Evolutionary conservation across 202 grass and related monocot species (phyloP).

Genomic region (Dendrocalamus latiflorus): DNA sequence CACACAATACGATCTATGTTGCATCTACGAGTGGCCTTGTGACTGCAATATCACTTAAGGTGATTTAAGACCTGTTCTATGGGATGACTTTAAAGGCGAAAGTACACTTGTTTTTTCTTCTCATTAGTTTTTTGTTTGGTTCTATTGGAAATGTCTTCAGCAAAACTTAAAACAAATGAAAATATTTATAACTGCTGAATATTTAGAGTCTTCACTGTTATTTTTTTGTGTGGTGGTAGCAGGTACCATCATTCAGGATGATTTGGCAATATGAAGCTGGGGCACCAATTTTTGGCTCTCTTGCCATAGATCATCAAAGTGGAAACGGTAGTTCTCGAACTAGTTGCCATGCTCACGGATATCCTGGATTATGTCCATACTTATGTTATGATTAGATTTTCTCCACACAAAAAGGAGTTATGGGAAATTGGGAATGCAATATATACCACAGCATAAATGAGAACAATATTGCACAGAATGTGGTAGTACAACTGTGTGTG

Average conservation of each 20-base stretch:
- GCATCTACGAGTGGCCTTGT: slow-evolving; percentile 83
- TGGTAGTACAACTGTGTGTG: background rate
- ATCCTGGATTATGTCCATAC: background rate
- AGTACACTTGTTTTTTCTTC: background rate
- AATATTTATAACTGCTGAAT: background rate
- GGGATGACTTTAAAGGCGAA: background rate
- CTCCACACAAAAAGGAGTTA: background rate
- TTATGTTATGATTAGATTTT: background rate
- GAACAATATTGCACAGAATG: background rate
- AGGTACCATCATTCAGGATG: slow-evolving; percentile 53
- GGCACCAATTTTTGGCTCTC: slow-evolving; percentile 76
- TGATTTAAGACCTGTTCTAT: slow-evolving; percentile 22
- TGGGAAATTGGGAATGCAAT: background rate
- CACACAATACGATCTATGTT: slow-evolving; percentile 56
- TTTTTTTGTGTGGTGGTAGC: slow-evolving; percentile 22
- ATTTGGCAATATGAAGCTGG: slow-evolving; percentile 63
- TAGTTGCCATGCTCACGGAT: background rate
- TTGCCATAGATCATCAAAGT: slow-evolving; percentile 52
- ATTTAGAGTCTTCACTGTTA: slow-evolving; percentile 13
- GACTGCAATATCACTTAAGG: slow-evolving; percentile 69
- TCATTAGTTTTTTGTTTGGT: background rate
- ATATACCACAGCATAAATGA: background rate
- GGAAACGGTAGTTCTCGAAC: slow-evolving; percentile 52
- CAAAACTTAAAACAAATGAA: background rate
- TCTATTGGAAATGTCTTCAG: slow-evolving; percentile 5